Evolutionary conservation across 2,329 filamentous ascomycete genomes (phyloP).

Genomic region (Paramyrothecium roridum): DNA sequence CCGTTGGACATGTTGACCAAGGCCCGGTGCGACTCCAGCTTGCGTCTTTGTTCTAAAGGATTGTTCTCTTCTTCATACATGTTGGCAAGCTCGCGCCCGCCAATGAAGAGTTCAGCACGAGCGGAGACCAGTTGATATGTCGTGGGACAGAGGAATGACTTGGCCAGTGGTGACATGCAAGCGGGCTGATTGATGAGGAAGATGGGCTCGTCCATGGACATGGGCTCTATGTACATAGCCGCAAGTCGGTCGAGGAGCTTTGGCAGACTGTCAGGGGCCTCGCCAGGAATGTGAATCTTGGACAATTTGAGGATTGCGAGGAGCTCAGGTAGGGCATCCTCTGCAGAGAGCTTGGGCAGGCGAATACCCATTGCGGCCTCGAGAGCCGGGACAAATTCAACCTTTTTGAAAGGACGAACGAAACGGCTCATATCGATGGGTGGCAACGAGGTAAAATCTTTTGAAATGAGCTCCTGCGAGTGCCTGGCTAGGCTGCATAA

Average conservation of each 20-base stretch:
- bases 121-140: slow-evolving; percentile 74
- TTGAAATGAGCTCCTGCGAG: slow-evolving; percentile 42
- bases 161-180: slow-evolving; percentile 86
- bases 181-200: slow-evolving; percentile 90
- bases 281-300: slow-evolving; percentile 62
- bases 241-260: slow-evolving; percentile 80
- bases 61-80: slow-evolving; percentile 99
- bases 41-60: slow-evolving; percentile 78
- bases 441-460: slow-evolving; percentile 42
- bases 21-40: slow-evolving; percentile 62
- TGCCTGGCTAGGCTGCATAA: slow-evolving; percentile 56
- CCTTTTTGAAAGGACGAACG: slow-evolving; percentile 55
- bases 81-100: slow-evolving; percentile 81
- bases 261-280: slow-evolving; percentile 55
- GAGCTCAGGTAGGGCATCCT: slow-evolving; percentile 57
- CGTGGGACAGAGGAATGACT: slow-evolving; percentile 70
- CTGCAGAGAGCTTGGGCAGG: slow-evolving; percentile 60
- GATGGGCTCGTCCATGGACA: slow-evolving; percentile 63
- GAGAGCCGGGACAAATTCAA: slow-evolving; percentile 81
- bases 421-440: slow-evolving; percentile 46
- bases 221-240: slow-evolving; percentile 72
- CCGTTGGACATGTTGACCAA: slow-evolving; percentile 31
- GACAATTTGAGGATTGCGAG: slow-evolving; percentile 52
- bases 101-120: slow-evolving; percentile 80
- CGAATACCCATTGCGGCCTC: slow-evolving; percentile 63